Percentiles rank a stretch among this genome's conserved stretches.
phyloP scores from a whole-genome alignment of 805 yeast species.

The Debaryomyces hansenii region DNA sequence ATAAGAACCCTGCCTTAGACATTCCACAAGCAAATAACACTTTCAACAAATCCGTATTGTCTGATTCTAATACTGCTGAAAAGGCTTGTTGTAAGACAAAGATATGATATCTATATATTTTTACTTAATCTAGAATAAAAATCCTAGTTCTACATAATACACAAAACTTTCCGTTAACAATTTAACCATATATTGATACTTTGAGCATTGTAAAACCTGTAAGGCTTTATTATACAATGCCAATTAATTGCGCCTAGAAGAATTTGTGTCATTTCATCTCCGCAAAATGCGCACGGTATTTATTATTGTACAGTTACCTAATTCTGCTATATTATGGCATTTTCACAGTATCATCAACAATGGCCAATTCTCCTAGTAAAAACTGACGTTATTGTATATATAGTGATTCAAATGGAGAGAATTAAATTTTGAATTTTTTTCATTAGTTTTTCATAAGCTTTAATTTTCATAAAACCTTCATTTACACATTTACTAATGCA shows the following conservation, averaged over 20 bases:
- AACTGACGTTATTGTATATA: neutral
- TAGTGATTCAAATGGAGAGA: neutral
- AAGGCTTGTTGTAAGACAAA: slow-evolving; percentile 38
- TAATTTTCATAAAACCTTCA: neutral
- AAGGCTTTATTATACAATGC: too few species aligned
- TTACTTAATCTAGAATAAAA: neutral
- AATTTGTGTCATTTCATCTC: too few species aligned
- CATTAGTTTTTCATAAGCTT: neutral
- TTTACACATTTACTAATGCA: neutral
- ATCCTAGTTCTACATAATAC: neutral
- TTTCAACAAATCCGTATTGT: slow-evolving; percentile 62
- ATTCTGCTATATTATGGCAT: too few species aligned
- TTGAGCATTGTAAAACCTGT: too few species aligned
- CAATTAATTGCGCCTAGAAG: too few species aligned
- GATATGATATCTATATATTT: slow-evolving; percentile 13
- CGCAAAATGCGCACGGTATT: too few species aligned
- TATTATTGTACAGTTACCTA: too few species aligned
- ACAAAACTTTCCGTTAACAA: neutral
- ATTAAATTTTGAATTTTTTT: neutral
- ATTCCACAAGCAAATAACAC: slow-evolving; percentile 68
- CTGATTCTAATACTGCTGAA: slow-evolving; percentile 19
- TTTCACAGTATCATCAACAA: too few species aligned
- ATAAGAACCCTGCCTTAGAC: slow-evolving; percentile 75
- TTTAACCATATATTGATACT: too few species aligned
- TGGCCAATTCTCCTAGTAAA: too few species aligned